Conservation (phyloP, 208 protist species). For the Crithidia expoeki region DNA sequence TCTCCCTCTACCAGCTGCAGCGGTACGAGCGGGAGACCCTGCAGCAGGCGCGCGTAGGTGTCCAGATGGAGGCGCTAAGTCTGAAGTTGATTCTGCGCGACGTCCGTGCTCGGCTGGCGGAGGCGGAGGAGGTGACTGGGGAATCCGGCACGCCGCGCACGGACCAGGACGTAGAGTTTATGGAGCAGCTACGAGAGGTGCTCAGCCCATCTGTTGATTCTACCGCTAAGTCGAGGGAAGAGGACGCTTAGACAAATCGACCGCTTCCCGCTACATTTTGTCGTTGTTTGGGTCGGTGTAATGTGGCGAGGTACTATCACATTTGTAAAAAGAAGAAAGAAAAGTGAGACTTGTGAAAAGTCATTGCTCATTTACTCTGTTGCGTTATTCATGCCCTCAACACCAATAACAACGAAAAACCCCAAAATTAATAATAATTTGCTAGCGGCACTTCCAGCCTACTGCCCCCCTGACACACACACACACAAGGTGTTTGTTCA, state of each 20-base stretch:
- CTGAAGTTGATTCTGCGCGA: conserved; percentile 59
- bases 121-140: background rate
- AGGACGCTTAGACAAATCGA: background rate
- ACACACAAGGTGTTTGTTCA: no score
- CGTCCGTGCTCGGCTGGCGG: conserved; percentile 32
- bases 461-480: no score
- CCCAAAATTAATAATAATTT: no score
- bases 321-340: no score
- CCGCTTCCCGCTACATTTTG: background rate
- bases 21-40: conserved; percentile 73
- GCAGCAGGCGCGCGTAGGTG: conserved; percentile 49
- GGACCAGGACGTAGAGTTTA: conserved; percentile 5
- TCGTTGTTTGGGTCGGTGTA: conserved; percentile 6
- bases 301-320: no score
- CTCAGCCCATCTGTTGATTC: background rate
- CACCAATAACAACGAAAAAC: no score
- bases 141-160: background rate
- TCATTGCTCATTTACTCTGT: no score
- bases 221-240: background rate
- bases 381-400: no score
- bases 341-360: no score
- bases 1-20: conserved; percentile 60
- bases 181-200: conserved; percentile 32
- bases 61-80: conserved; percentile 59
- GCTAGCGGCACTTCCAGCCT: no score